Evolutionary conservation across 345 rosid genomes (phyloP).

Genomic region (Citrus medica): DNA sequence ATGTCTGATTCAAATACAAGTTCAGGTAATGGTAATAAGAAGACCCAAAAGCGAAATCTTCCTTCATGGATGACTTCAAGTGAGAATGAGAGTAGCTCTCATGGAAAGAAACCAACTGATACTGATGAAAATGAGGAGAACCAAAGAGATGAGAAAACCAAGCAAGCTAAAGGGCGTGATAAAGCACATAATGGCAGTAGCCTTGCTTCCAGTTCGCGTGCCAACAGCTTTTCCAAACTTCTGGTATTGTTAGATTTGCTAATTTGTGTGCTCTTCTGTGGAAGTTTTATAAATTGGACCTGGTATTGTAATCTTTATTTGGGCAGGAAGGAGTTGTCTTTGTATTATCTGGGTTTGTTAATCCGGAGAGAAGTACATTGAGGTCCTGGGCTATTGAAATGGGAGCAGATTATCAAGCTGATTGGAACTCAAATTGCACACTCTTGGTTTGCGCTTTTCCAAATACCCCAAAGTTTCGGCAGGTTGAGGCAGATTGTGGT

Average conservation of each 20-base stretch:
- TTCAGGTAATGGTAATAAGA: conserved; percentile 18
- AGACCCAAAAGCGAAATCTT: conserved; percentile 57
- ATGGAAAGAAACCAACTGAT: conserved; percentile 30
- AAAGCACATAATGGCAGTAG: conserved; percentile 6
- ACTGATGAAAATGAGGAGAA: conserved; percentile 15
- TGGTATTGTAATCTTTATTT: conserved; percentile 21
- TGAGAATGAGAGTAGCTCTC: conserved; percentile 22
- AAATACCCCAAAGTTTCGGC: conserved; percentile 90
- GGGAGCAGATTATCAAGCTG: conserved; percentile 82
- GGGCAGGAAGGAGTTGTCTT: conserved; percentile 85
- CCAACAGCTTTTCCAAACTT: conserved; percentile 41
- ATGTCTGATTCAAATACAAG: conserved; percentile 40
- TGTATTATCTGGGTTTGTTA: conserved; percentile 83
- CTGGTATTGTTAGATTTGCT: conserved; percentile 41
- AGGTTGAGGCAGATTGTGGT: conserved; percentile 69
- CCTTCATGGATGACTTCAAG: conserved; percentile 80
- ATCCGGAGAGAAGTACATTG: conserved; percentile 76
- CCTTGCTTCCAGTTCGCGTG: conserved; percentile 20
- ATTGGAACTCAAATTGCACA: conserved; percentile 79
- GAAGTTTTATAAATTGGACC: neutral
- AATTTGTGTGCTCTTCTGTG: neutral
- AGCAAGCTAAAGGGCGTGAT: conserved; percentile 8
- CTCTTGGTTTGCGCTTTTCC: conserved; percentile 82
- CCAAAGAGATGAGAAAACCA: conserved; percentile 6
- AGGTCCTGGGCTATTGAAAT: conserved; percentile 80